Base-by-base conservation (phyloP, 148 eudicot species). In the Polygonum aviculare region DNA sequence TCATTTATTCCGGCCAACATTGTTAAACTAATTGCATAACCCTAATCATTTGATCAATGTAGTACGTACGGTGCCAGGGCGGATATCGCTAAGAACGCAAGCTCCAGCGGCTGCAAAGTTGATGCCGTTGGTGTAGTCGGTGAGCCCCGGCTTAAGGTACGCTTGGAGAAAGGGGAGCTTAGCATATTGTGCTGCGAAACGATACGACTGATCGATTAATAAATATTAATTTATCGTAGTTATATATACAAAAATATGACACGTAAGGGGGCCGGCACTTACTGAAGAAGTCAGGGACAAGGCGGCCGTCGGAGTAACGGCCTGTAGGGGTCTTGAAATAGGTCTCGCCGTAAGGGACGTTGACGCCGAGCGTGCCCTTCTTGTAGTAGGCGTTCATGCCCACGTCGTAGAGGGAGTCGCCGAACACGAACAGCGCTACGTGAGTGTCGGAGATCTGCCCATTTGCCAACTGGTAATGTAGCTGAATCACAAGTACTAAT, bases 21-120 rank as follows among this genome's bases (percentile, higher is more conserved):
- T 26, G n/a, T 26, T 26, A 26, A 26, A 26, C 31, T 26, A 26
- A 26, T 0, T 26, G 31, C 31, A 26, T 0, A 26, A 26, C 31
- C 31, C 31, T 26, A 26, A 26, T 26, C 31, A 26, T 26, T 26
- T 26, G 31, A 26, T 26, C 31, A 26, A 26, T 5, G 16, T 60
- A 60, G 2, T 67, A 38, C 49, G 19, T 80, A 89, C 93, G 49
- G 77, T 52, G 41, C 83, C 85, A 44, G 74, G 87, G 59, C 81
- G 82, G 38, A 87, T 84, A 19, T 82, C 82, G 54, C 76, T 62
- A 9, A 90, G 84, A 50, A 82, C 85, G 75, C 91, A 85, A 12
- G 91, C 91, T 41, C 85, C 89, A 6, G 88, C 89, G 10, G 86
- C 82, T 31, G 93, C 93, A 80, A 88, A 90, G 75, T 85, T 85